Base-by-base conservation (phyloP, 441 rosid genomes). In the Gossypium schwendimanii region DNA sequence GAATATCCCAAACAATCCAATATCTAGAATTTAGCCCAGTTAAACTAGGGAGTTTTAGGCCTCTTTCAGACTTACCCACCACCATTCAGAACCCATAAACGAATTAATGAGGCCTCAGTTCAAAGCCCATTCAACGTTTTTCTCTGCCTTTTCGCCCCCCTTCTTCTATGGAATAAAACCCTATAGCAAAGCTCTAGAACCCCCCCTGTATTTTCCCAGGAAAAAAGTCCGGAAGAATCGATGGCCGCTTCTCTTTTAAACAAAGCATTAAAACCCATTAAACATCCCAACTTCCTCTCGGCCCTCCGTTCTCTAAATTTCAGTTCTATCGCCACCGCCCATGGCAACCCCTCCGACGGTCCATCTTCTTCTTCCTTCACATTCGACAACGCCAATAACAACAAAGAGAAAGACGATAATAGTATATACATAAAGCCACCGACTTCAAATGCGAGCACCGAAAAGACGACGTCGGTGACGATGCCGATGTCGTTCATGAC, bases 401-500 rank as follows among this genome's bases (percentile, higher is more conserved):
- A n/a, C 12, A 78, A 80, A 17, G 76, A 52, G 20, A 69, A 66
- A 14, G 84, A 82, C n/a, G 80, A 82, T 24, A 81, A 82, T n/a
- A 71, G 59, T 21, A 84, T 90, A 76, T 60, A 73, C 45, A 41
- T 90, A 49, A 91, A 84, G 82, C 80, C 82, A 14, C 66, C 71
- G 15, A 81, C 63, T 70, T 64, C 83, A 3, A 73, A 69, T n/a
- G 49, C 75, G 71, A 84, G 61, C 1, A 59, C 57, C 11, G 88
- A 84, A 0, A 52, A 81, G 24, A 71, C 80, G 9, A 79, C 89
- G 6, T 80, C 89, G 8, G 99, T 90, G 78, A 77, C 97, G 74
- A 91, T 93, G 98, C 97, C 97, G 17, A 78, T 85, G 79, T 84
- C 99, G 39, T 96, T 85, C 61, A 89, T 93, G 97, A 89, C 98